Evolutionary conservation across 139 green algal genomes (phyloP).

Genomic region (Pedinophyceae sp.): DNA sequence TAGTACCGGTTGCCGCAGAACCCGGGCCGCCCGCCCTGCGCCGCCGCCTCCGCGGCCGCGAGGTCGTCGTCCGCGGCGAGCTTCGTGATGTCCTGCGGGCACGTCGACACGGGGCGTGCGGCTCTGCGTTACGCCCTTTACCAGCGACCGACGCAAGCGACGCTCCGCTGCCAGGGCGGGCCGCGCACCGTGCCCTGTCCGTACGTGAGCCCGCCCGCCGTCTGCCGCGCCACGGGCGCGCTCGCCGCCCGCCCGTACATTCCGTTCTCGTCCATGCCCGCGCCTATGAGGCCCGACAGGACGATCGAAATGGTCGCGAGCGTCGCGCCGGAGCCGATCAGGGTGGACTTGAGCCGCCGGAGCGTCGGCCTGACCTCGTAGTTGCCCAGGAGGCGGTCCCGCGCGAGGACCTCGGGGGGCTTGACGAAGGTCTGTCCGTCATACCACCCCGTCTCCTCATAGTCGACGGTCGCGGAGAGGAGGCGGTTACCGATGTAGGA

Average conservation of each 20-base stretch:
- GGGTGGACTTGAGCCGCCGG: slow-evolving; percentile 23
- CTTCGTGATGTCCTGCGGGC: slow-evolving; percentile 21
- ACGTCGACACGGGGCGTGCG: too few species aligned
- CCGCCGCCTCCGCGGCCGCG: slow-evolving; percentile 36
- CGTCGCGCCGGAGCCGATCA: slow-evolving; percentile 16
- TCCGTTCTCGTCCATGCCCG: not conserved
- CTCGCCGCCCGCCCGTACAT: not conserved
- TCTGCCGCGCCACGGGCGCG: too few species aligned
- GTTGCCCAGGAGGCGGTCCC: slow-evolving; percentile 49
- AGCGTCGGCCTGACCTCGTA: slow-evolving; percentile 33
- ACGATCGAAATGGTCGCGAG: not conserved
- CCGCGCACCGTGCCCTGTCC: too few species aligned
- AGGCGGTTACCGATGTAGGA: slow-evolving; percentile 77
- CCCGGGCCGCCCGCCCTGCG: slow-evolving; percentile 24
- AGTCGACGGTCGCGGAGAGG: slow-evolving; percentile 60
- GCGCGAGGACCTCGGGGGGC: slow-evolving; percentile 55
- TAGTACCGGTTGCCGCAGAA: too few species aligned
- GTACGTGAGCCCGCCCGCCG: too few species aligned
- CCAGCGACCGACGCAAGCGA: too few species aligned
- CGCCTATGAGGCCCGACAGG: not conserved
- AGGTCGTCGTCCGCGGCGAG: slow-evolving; percentile 39
- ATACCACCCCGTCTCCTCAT: slow-evolving; percentile 73
- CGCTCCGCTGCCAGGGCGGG: too few species aligned
- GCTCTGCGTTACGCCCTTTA: too few species aligned
- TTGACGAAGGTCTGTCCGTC: slow-evolving; percentile 67